Conservation (phyloP, 768 basidiomycete species). For the Mycena haematopus region DNA sequence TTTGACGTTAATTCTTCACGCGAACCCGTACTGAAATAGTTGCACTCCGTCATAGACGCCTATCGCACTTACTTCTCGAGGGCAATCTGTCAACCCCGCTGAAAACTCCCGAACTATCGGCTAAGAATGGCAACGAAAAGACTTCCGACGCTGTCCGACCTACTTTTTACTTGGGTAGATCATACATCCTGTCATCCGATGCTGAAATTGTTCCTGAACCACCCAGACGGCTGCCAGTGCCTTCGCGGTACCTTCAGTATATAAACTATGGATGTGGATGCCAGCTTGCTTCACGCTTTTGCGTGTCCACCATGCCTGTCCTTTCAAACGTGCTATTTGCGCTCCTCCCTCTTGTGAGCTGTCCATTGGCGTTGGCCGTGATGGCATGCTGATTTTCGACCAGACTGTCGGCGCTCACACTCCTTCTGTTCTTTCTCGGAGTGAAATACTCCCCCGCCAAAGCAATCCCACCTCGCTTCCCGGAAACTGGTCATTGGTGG, state of each 20-base stretch:
- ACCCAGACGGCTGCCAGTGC: conserved; percentile 15
- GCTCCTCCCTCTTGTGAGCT: conserved; percentile 24
- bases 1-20: neutral
- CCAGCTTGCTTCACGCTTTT: conserved; percentile 14
- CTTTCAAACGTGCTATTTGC: conserved; percentile 14
- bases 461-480: conserved; percentile 44
- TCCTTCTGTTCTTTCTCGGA: neutral
- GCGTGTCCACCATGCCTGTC: conserved; percentile 28
- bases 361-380: neutral
- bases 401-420: conserved; percentile 18
- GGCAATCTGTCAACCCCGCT: conserved; percentile 28
- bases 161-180: conserved; percentile 15
- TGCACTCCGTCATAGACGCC: neutral
- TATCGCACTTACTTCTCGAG: conserved; percentile 22
- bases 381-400: neutral
- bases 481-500: conserved; percentile 51
- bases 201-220: conserved; percentile 23
- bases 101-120: neutral
- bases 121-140: neutral
- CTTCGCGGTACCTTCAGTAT: conserved; percentile 18
- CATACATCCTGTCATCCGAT: conserved; percentile 24
- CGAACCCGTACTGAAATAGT: neutral
- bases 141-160: neutral
- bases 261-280: conserved; percentile 14
- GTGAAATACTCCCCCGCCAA: conserved; percentile 21